These are phyloP conservation scores for Exobasidium cylindrosporum DNA, from an alignment of 1,284 basidiomycete species.

Conservation along the genomic window DNA sequence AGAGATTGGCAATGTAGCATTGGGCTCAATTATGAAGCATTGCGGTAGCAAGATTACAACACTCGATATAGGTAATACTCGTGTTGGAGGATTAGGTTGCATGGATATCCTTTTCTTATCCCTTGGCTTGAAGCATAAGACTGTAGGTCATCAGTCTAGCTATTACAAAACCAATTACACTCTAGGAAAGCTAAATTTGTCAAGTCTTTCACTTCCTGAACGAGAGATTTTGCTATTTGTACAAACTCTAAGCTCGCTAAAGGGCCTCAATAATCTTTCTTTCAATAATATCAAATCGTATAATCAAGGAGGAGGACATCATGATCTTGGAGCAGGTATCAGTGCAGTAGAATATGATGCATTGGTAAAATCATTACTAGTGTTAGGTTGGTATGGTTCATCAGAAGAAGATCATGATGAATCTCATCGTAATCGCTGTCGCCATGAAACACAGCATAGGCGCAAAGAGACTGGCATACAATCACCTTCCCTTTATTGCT, in stretches of 20 bases:
- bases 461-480: too few relatives aligned
- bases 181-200: constrained; percentile 1
- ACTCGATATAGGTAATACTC: constrained; percentile 8
- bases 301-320: background rate
- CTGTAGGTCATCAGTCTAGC: too few relatives aligned
- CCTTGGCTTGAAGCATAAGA: background rate
- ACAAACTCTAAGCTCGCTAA: background rate
- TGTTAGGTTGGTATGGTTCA: too few relatives aligned
- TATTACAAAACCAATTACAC: background rate
- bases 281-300: background rate
- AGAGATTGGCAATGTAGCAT: background rate
- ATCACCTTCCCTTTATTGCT: too few relatives aligned
- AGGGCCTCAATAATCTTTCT: background rate
- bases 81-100: background rate
- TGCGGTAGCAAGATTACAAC: background rate
- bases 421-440: too few relatives aligned
- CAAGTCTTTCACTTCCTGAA: background rate
- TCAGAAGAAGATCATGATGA: too few relatives aligned
- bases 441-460: too few relatives aligned
- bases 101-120: background rate
- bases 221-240: background rate
- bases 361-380: too few relatives aligned
- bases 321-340: background rate
- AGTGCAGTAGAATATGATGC: background rate
- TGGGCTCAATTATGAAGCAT: constrained; percentile 4